Percentiles rank a stretch among this genome's conserved stretches.
These are phyloP conservation scores for Rhododendron griersonianum DNA, from an alignment of 148 eudicot species.

Conservation along the genomic window DNA sequence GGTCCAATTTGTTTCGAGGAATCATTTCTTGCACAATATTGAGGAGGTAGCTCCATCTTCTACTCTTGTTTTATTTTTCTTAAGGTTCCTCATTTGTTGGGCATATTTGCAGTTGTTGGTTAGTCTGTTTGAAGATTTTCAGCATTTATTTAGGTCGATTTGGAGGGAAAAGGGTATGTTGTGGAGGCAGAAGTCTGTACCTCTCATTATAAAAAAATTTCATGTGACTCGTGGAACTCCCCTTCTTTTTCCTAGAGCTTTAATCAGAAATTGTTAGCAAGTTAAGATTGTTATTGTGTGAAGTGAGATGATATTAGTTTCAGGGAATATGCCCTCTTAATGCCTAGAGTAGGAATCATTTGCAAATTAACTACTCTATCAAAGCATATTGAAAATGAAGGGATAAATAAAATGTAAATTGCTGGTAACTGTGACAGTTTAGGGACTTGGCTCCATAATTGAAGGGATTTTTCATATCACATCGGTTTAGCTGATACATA, in stretches of 20 bases:
- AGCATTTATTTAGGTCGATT: neutral
- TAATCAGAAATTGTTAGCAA: neutral
- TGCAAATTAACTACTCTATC: neutral
- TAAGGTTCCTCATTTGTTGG: neutral
- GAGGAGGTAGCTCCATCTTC: conserved; percentile 55
- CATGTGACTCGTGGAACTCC: neutral
- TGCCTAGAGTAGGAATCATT: neutral
- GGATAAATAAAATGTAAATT: neutral
- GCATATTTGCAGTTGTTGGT: neutral
- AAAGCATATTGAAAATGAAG: neutral
- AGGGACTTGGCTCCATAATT: neutral
- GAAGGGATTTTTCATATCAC: neutral
- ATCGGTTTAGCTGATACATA: neutral
- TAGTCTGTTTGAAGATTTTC: neutral
- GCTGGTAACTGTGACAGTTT: neutral
- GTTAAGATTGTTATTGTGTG: neutral
- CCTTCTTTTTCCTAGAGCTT: neutral
- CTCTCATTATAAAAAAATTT: neutral
- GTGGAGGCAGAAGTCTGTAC: neutral
- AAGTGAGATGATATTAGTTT: neutral
- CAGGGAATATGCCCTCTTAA: no score
- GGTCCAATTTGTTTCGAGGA: conserved; percentile 85
- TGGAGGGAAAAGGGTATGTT: neutral
- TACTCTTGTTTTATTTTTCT: neutral
- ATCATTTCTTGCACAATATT: conserved; percentile 79